A percentile compares a stretch with the other conserved stretches of the same genome.
Evolutionary conservation across 331 rosid genomes (phyloP).

Genomic region (Stylosanthes scabra): DNA sequence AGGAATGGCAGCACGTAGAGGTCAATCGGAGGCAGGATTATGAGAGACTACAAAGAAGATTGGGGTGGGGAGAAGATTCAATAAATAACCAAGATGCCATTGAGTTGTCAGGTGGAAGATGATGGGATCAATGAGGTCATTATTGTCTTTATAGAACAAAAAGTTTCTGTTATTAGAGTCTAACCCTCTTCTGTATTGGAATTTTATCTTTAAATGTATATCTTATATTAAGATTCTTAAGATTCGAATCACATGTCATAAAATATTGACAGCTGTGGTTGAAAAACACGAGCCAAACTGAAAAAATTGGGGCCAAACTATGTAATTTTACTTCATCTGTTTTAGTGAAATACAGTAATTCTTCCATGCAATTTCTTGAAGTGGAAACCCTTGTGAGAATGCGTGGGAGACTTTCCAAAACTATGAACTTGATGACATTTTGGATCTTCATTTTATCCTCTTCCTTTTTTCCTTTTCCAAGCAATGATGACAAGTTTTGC

Average conservation of each 20-base stretch:
- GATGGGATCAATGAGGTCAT: constrained; percentile 36
- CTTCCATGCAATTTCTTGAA: background rate
- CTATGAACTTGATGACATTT: background rate
- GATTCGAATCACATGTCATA: too few species aligned
- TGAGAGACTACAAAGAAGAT: constrained; percentile 81
- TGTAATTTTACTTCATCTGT: background rate
- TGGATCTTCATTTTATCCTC: background rate
- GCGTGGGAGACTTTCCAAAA: constrained; percentile 9
- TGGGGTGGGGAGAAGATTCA: constrained; percentile 90
- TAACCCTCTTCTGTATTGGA: too few species aligned
- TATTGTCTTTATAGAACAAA: background rate
- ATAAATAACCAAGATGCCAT: constrained; percentile 83
- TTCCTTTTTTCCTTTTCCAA: background rate
- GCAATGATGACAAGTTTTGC: background rate
- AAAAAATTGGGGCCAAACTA: background rate
- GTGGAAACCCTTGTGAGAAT: background rate
- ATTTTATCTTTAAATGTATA: too few species aligned
- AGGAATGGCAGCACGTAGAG: constrained; percentile 88
- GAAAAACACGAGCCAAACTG: background rate
- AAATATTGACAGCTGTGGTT: background rate
- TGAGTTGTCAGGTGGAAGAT: constrained; percentile 93
- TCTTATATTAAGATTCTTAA: too few species aligned
- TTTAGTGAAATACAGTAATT: background rate
- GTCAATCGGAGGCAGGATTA: constrained; percentile 77
- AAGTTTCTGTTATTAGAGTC: background rate